Evolutionary conservation across 192 early-diverging fungal genomes (phyloP), one percentile per base, ranked within the genome.

Genomic region (Mycoemilia scoparia): DNA sequence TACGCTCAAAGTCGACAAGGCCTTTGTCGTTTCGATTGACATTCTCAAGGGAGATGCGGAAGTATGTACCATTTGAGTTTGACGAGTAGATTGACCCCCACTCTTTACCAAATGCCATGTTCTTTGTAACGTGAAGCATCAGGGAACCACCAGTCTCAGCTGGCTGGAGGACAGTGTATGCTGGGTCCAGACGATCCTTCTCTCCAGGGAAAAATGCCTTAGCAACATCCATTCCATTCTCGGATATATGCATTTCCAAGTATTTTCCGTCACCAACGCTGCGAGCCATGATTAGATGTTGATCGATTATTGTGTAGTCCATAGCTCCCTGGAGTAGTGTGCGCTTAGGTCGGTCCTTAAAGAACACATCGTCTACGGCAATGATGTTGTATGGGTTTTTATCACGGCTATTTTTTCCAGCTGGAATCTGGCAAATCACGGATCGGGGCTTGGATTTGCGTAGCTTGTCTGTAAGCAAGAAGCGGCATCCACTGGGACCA

Each of bases 1-100:
- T 76, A 35, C 80, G 84, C 47, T 90, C 87, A 66, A 87, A 89
- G 49, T 97, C 92, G 1, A 93, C 89, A 29, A 74, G 63, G n/a
- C 79, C 79, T 12, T 30, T 32, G 14, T 69, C 61, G 22, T 73
- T 72, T 38, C 85, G 69, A 49, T 90, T 87, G 10, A 83, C 76
- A 22, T 76, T 45, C 27, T 69, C 62, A 17, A 84, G 65, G 1
- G 79, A 70, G 7, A 59, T 44, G 6, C 72, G 72, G 51, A 73
- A 96, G 41, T 69, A 87, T 0, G 74, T 77, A 32, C 89, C 91
- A 34, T 93, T 79, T 5, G 77, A 78, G 55, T 90, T 84, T 34
- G 90, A 93, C 13, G 75, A 73, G 49, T 88, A 86, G n/a, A 98
- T 58, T 6, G 60, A 76, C 20, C 93, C 93, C 46, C 62, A 81